These are phyloP conservation scores for Penicillium pulvis DNA, from an alignment of 495 filamentous ascomycete species.

Conservation along the genomic window DNA sequence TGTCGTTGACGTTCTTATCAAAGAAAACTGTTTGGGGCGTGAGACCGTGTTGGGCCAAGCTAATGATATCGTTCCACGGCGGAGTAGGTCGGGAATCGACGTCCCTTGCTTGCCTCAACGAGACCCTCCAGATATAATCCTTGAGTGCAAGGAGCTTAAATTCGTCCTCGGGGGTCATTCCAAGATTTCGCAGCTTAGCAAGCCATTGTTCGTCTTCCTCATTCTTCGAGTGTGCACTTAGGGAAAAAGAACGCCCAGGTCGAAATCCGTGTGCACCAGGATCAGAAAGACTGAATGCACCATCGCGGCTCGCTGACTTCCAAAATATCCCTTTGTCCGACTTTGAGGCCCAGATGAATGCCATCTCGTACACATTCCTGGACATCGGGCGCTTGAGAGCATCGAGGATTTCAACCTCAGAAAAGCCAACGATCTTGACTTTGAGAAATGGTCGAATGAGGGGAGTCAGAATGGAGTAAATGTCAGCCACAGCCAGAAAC, in stretches of 20 bases:
- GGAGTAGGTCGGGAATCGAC: conserved; percentile 34
- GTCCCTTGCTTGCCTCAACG: conserved; percentile 64
- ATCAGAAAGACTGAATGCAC: conserved; percentile 59
- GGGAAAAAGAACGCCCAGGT: conserved; percentile 33
- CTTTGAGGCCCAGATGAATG: conserved; percentile 82
- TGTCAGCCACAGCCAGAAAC: conserved; percentile 80
- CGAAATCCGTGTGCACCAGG: conserved; percentile 29
- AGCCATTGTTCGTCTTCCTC: conserved; percentile 99
- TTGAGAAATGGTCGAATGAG: conserved; percentile 83
- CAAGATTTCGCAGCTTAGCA: conserved; percentile 75
- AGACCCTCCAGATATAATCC: conserved; percentile 91
- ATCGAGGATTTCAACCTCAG: conserved; percentile 76
- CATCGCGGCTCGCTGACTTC: conserved; percentile 68
- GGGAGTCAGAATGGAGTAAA: conserved; percentile 77
- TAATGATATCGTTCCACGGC: conserved; percentile 67
- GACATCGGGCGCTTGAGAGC: conserved; percentile 82
- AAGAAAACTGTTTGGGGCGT: conserved; percentile 90
- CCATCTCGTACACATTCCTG: conserved; percentile 78
- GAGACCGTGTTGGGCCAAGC: conserved; percentile 68
- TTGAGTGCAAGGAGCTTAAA: conserved; percentile 82
- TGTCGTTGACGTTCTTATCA: conserved; percentile 63
- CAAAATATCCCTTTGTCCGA: conserved; percentile 81
- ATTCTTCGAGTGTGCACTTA: conserved; percentile 58
- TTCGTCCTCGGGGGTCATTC: conserved; percentile 83
- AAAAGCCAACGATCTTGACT: conserved; percentile 60